Conservation (phyloP, 2,329 filamentous ascomycete species). For the Epichloe uncinata region DNA sequence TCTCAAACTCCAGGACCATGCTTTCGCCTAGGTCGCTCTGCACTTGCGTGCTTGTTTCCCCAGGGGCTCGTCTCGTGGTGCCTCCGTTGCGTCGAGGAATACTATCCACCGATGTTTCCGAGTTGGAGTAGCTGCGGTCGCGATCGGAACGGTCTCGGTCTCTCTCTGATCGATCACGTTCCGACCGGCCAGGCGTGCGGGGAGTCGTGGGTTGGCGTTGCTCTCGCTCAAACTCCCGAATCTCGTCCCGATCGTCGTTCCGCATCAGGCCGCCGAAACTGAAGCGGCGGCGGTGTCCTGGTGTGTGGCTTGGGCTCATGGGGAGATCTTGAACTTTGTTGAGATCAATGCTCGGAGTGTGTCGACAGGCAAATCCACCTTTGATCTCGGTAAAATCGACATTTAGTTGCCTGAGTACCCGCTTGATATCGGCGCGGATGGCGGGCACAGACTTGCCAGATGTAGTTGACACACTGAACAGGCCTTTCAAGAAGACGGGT, state of each 20-base stretch:
- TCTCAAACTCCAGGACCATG: slow-evolving; percentile 82
- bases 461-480: slow-evolving; percentile 95
- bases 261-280: slow-evolving; percentile 60
- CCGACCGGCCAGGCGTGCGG: slow-evolving; percentile 30
- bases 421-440: slow-evolving; percentile 81
- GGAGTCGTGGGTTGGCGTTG: slow-evolving; percentile 23
- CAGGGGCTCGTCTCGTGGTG: slow-evolving; percentile 47
- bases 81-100: slow-evolving; percentile 38
- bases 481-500: slow-evolving; percentile 87
- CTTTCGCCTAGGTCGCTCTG: slow-evolving; percentile 78
- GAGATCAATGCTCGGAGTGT: slow-evolving; percentile 79
- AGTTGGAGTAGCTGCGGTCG: slow-evolving; percentile 70
- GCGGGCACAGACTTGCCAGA: slow-evolving; percentile 78
- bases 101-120: slow-evolving; percentile 74
- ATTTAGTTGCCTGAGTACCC: slow-evolving; percentile 73
- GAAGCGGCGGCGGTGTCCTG: slow-evolving; percentile 61
- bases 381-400: slow-evolving; percentile 90
- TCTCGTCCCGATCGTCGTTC: slow-evolving; percentile 53
- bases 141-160: slow-evolving; percentile 21
- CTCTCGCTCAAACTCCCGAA: slow-evolving; percentile 43
- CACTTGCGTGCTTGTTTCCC: slow-evolving; percentile 84
- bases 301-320: slow-evolving; percentile 40
- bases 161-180: slow-evolving; percentile 7
- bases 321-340: slow-evolving; percentile 56
- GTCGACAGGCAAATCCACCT: slow-evolving; percentile 82